Base-by-base conservation (phyloP, 2,329 filamentous ascomycete genomes). In the Colletotrichum tropicale region DNA sequence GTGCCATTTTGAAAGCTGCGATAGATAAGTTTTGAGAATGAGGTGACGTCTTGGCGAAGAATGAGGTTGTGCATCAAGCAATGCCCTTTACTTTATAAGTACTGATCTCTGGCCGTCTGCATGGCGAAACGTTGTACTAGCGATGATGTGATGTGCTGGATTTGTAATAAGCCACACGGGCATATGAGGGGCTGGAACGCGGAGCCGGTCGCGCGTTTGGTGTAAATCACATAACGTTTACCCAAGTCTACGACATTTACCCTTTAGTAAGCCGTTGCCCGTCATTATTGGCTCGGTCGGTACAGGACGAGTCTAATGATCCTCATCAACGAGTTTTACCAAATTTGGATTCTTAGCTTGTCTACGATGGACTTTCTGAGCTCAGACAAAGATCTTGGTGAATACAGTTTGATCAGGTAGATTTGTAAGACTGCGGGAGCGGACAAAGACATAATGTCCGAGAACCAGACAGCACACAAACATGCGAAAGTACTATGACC, bases 1-100 rank as follows among this genome's bases (percentile, higher is more conserved):
- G 74, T 55, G 74, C 71, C 74, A 76, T 76, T 24, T 8, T 66
- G 6, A 16, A 1, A 43, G 43, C 10, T 48, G 43, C 43, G 43
- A 48, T 58, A 26, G 21, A 21, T 26, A 3, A 58, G 0, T 48
- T 1, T 48, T 21, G n/a, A 48, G 10, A 7, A 10, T 1, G n/a
- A 4, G 21, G 2, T 48, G 10, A 32, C 16, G 9, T 30, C 21
- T 32, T 61, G n/a, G 58, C 58, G 12, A 24, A 6, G 2, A 13
- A 13, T 34, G 28, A 24, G 9, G 18, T 6, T 36, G 28, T 2
- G n/a, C 30, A n/a, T 61, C 6, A 5, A 38, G 0, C 8, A 38
- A 2, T 26, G 21, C 4, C 5, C 3, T 24, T 6, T 13, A 16
- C 28, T 64, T 28, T 64, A n/a, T 43, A 43, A 13, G 3, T 6